Conservation (phyloP, 108 stramenopile genomes). For the Skeletonema grethae region DNA sequence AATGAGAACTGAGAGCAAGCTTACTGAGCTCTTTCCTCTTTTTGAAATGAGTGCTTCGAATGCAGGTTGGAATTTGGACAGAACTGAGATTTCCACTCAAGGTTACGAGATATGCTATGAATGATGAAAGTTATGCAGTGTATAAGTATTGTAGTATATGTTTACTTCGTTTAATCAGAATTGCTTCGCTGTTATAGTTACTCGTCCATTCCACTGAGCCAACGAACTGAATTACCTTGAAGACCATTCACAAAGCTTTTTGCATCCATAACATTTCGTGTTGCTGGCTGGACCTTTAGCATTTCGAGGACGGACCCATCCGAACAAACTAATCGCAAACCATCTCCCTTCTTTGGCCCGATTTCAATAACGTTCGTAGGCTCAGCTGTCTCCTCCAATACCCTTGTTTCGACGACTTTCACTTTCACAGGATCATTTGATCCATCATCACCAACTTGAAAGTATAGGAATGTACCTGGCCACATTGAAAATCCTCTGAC, state of each 20-base stretch:
- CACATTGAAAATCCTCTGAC: conserved; percentile 92
- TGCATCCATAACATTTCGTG: conserved; percentile 90
- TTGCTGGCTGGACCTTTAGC: conserved; percentile 86
- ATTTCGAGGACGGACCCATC: conserved; percentile 94
- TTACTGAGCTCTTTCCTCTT: conserved; percentile 31
- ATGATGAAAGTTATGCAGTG: background rate
- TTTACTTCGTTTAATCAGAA: background rate
- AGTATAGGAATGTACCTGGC: conserved; percentile 88
- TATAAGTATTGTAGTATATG: background rate
- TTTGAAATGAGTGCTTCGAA: conserved; percentile 32
- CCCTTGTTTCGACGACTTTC: conserved; percentile 76
- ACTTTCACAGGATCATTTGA: conserved; percentile 57
- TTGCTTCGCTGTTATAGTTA: background rate
- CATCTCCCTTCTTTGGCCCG: conserved; percentile 78
- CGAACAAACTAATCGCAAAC: conserved; percentile 80
- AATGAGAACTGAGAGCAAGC: conserved; percentile 11
- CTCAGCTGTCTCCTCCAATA: conserved; percentile 54
- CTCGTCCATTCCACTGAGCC: conserved; percentile 26
- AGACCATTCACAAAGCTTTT: conserved; percentile 96
- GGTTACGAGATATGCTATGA: conserved; percentile 44
- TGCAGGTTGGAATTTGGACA: conserved; percentile 49
- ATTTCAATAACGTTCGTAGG: conserved; percentile 56
- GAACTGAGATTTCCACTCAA: conserved; percentile 29
- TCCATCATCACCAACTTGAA: conserved; percentile 70
- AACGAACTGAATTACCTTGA: conserved; percentile 65